These are phyloP conservation scores for Mortierella hygrophila DNA, from an alignment of 192 early-diverging fungal species.

Conservation along the genomic window DNA sequence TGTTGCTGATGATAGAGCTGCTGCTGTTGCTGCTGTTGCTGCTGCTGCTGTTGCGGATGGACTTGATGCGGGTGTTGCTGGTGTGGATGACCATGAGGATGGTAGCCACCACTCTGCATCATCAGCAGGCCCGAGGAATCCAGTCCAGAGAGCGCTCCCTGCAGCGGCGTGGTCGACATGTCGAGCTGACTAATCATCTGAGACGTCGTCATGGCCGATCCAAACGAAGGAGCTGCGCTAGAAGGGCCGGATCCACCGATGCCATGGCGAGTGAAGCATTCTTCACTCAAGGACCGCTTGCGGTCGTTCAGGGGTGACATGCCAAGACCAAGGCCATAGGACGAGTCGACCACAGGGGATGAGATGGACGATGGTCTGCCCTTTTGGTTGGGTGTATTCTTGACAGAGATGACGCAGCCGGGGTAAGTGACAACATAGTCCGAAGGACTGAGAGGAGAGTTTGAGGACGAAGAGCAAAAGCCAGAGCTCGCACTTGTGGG, in stretches of 20 bases:
- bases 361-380: constrained; percentile 44
- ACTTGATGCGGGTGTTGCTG: constrained; percentile 27
- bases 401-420: constrained; percentile 54
- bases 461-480: constrained; percentile 23
- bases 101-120: constrained; percentile 28
- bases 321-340: constrained; percentile 45
- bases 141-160: constrained; percentile 22
- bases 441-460: constrained; percentile 27
- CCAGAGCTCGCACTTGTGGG: constrained; percentile 35
- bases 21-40: constrained; percentile 20
- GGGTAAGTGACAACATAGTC: constrained; percentile 53
- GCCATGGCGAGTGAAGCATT: constrained; percentile 50
- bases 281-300: constrained; percentile 50
- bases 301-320: constrained; percentile 46
- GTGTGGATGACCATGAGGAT: constrained; percentile 14
- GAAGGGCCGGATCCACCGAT: constrained; percentile 18
- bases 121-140: constrained; percentile 27
- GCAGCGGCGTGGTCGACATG: constrained; percentile 29
- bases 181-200: constrained; percentile 55
- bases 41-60: constrained; percentile 27
- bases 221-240: constrained; percentile 28
- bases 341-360: constrained; percentile 32
- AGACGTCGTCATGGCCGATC: constrained; percentile 40
- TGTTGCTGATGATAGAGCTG: constrained; percentile 25
- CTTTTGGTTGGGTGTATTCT: constrained; percentile 53